These are phyloP conservation scores for Klebsormidium nitens DNA, from an alignment of 139 green algal species.

Conservation along the genomic window DNA sequence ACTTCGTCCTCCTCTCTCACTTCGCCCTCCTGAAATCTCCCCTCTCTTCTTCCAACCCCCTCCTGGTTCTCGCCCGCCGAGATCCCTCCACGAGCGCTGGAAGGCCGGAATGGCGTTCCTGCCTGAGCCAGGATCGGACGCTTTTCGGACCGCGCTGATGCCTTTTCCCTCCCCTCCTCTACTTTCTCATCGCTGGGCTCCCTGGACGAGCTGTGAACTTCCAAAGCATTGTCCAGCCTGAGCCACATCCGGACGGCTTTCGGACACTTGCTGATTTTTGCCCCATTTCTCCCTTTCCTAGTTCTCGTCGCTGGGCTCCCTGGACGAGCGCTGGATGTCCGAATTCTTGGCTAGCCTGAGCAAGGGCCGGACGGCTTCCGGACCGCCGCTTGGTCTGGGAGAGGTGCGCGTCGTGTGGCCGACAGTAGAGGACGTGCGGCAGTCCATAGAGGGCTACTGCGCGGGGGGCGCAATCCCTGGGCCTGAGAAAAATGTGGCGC, in stretches of 20 bases:
- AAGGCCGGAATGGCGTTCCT: too few species aligned
- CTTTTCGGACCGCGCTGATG: background rate
- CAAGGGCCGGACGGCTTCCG: background rate
- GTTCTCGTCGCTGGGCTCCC: conserved; percentile 60
- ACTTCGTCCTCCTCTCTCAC: too few species aligned
- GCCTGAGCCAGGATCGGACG: background rate
- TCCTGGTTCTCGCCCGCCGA: too few species aligned
- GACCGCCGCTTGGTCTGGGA: background rate
- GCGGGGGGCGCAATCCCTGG: conserved; percentile 62
- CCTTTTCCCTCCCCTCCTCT: too few species aligned
- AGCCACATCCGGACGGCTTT: background rate
- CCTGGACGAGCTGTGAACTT: conserved; percentile 58
- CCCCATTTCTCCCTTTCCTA: too few species aligned
- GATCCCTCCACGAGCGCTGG: too few species aligned
- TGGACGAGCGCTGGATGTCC: conserved; percentile 58
- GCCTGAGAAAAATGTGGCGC: background rate
- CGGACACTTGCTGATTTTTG: background rate
- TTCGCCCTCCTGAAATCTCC: too few species aligned
- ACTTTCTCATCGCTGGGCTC: conserved; percentile 64
- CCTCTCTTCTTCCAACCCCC: too few species aligned
- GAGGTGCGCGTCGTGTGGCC: background rate
- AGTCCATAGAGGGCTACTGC: conserved; percentile 62
- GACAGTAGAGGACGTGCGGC: conserved; percentile 46
- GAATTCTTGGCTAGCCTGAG: background rate
- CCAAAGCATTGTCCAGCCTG: background rate